Base-by-base conservation (phyloP, 306 rosid genomes). In the Gastrolobium villosum region DNA sequence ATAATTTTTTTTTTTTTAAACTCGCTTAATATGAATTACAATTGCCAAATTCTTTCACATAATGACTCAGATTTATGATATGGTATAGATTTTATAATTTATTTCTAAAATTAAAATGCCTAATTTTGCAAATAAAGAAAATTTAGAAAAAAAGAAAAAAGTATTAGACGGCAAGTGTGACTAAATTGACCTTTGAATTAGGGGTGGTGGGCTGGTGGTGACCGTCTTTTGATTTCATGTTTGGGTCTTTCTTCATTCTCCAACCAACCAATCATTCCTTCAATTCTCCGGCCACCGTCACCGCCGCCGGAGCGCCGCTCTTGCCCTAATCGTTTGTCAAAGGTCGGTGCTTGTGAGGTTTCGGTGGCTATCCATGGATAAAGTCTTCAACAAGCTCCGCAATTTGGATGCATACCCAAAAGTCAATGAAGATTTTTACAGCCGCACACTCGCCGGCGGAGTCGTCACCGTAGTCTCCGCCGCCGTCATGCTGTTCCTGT, bases 341-440 rank as follows among this genome's bases (percentile, higher is more conserved):
- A 68, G 56, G 36, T 72, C 46, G 77, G 59, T 10, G 76, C 76
- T 84, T 73, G 37, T 52, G 48, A 60, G 72, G 63, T 35, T 79
- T 44, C 48, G 69, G 66, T 44, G 59, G 46, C 77, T 85, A 85
- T 13, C 87, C 84, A 90, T 92, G 98, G 90, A 87, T 28, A 76
- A 54, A 31, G 30, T 90, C 69, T 75, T 94, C 57, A 75, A 71
- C 75, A 90, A 85, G 92, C 96, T 94, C n/a, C 89, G 94, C n/a
- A 89, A 87, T 83, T 87, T 94, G 84, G 98, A 94, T 11, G 98
- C 96, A 1, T 92, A 92, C 86, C 98, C 98, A 14, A 94, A 94
- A 90, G 84, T 94, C 84, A 94, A 94, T 74, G 98, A 94, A 56
- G 98, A 94, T 85, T 94, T 90, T 77, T 90, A 84, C 76, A 89